Evolutionary conservation across 2,329 filamentous ascomycete species (phyloP), one percentile per base, ranked within the genome.

Genomic region (Colletotrichum sp.): DNA sequence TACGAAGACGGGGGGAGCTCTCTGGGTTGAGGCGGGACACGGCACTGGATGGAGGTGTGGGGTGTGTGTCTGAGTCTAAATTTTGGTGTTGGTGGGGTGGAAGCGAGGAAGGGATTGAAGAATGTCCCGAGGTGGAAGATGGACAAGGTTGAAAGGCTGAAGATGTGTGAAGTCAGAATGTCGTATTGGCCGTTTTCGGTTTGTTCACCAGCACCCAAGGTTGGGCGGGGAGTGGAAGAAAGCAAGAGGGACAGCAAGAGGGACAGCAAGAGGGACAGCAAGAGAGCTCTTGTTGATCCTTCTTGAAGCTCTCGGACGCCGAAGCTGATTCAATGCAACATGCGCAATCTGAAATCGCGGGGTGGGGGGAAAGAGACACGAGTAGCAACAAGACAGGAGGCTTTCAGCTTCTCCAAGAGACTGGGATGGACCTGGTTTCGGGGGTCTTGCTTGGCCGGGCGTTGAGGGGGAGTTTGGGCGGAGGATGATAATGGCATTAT

Each of bases 401-500:
- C 59, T 32, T 63, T 63, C 32, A 72, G 65, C 39, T 39, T 59
- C 30, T 24, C 43, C n/a, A 24, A 52, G 65, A 55, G 60, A 66
- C 68, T 55, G 39, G 48, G 65, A 43, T 30, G 57, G 32, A 39
- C 21, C 28, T 26, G 24, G 60, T 39, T 34, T 68, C 48, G 26
- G 28, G 30, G 55, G 30, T 21, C 18, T 55, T 66, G 64, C 70
- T 73, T 59, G 57, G 30, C 39, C 34, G 55, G 24, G 48, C 64
- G 48, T 67, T 48, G 57, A 39, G 26, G 9, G 36, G n/a, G 67
- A 36, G 34, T 59, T 52, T 30, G 72, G 48, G 36, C 9, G 39
- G 39, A 34, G 66, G 30, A 57, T 32, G 32, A 74, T 65, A 65
- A 76, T 69, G 74, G 74, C 74, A 75, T 75, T 72, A 73, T 55